Evolutionary conservation across 2,329 filamentous ascomycete species (phyloP), one percentile per base, ranked within the genome.

Genomic region (Diaporthe sp.): DNA sequence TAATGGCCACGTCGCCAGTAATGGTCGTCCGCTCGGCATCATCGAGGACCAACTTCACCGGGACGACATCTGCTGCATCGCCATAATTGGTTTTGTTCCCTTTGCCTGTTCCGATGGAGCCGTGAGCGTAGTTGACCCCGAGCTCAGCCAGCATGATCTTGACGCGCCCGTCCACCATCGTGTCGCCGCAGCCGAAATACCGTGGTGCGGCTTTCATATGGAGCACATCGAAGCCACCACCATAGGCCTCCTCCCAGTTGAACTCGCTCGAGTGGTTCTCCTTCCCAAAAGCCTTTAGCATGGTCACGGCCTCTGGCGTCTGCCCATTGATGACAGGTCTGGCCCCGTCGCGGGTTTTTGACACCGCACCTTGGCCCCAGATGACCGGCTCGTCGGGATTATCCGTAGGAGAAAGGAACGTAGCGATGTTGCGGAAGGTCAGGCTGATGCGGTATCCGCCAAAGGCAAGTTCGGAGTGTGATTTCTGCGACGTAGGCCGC

Each of bases 391-490:
- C 87, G 5, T 87, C 86, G 10, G 34, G n/a, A n/a, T 34, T 25
- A 10, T 57, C 44, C 28, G 17, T 28, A 8, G 44, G 55, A 34
- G 58, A 44, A 42, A 98, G 84, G 81, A 95, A 98, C 0, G 97
- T 99, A 2, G 92, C 95, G 78, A 99, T 98, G 34, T 91, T 89
- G 60, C 97, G 90, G 82, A 99, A 98, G 0, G 97, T 99, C 49
- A 99, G 88, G 65, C 94, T 97, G 82, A 99, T 98, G 62, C 97
- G 93, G 62, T 92, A 92, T 9, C 95, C 94, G 8, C 86, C 87
- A 80, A 91, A 95, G 0, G 94, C 93, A 55, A 92, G 89, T 82
- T 98, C 96, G 8, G 90, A 90, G 0, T 86, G 79, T 0, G 90
- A 88, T 83, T 96, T 96, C 78, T 96, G 93, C 1, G 87, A 84